Base-by-base conservation (phyloP, 139 green algal genomes). In the Spirogloea muscicola region DNA sequence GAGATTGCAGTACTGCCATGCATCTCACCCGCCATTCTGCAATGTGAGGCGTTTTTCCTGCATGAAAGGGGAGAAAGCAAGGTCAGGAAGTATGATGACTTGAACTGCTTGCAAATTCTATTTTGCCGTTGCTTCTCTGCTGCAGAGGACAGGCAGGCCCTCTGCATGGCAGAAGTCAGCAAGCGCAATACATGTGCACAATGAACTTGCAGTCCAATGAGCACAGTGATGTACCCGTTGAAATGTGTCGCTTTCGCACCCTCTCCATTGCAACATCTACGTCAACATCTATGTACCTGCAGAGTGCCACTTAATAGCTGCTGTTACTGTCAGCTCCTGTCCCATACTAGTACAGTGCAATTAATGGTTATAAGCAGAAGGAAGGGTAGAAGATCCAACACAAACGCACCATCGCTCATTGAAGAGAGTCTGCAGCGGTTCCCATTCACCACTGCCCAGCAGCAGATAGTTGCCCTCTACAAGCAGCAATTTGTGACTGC, bases 381-480 rank as follows among this genome's bases (percentile, higher is more conserved):
- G 10, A 62, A 62, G 16, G 52, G 33, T 10, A 29, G 21, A 10
- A 72, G 21, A 9, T 55, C 39, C 13, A n/a, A n/a, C n/a, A n/a
- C n/a, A n/a, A n/a, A n/a, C 76, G 75, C 87, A 96, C 90, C 88
- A 94, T 13, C 42, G 73, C 67, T 93, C 89, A 49, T 93, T 80
- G 7, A 90, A 77, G 29, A 82, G 55, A 3, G 37, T 1, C 7
- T 9, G 10, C 40, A 96, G 69, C 41, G 77, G 7, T 10, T 34
- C 7, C 87, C 87, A 91, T 1, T 76, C 74, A 33, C 49, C 46
- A 10, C 77, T 61, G 9, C 81, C 72, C 29, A 97, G 82, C 40
- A 96, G 82, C 46, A 96, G 37, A 63, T 97, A 97, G 79, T 96
- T 96, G 33, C 93, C 93, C 72, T 96, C 91, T 2, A 89, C n/a